Evolutionary conservation across 2,329 filamentous ascomycete species (phyloP).

Genomic region (Aspergillus sp.): DNA sequence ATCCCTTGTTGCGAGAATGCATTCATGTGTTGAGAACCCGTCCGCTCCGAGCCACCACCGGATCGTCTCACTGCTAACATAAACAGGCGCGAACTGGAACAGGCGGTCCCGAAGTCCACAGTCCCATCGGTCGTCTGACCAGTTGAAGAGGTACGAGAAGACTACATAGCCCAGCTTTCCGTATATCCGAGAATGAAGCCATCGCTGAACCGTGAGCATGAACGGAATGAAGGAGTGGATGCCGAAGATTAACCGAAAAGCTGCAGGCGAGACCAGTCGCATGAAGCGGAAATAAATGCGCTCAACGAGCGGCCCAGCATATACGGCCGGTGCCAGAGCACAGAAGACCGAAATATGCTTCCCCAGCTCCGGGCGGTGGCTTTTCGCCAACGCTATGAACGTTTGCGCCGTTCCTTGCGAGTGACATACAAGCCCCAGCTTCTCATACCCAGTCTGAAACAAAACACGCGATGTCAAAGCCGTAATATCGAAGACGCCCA

Average conservation of each 20-base stretch:
- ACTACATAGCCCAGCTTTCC: conserved; percentile 83
- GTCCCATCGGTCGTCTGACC: conserved; percentile 85
- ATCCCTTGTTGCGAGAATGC: conserved; percentile 78
- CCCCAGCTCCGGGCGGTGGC: conserved; percentile 82
- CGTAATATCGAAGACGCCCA: conserved; percentile 85
- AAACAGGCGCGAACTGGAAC: conserved; percentile 91
- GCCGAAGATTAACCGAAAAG: conserved; percentile 82
- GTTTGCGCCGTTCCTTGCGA: conserved; percentile 90
- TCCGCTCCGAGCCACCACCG: conserved; percentile 91
- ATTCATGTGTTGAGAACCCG: conserved; percentile 81
- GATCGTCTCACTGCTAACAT: conserved; percentile 87
- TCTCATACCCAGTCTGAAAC: conserved; percentile 76
- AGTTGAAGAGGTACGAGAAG: conserved; percentile 86
- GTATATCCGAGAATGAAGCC: conserved; percentile 68
- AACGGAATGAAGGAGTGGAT: conserved; percentile 91
- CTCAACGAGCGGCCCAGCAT: conserved; percentile 80
- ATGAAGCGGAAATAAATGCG: conserved; percentile 93
- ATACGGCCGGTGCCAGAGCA: conserved; percentile 84
- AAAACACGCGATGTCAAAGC: conserved; percentile 79
- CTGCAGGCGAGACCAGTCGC: conserved; percentile 69
- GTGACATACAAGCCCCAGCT: conserved; percentile 80
- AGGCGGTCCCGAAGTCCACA: conserved; percentile 73
- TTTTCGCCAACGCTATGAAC: conserved; percentile 82
- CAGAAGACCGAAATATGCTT: conserved; percentile 86
- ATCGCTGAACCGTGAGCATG: conserved; percentile 80